Conservation (phyloP, 169 alveolate genomes). For the Eimeria praecox region DNA sequence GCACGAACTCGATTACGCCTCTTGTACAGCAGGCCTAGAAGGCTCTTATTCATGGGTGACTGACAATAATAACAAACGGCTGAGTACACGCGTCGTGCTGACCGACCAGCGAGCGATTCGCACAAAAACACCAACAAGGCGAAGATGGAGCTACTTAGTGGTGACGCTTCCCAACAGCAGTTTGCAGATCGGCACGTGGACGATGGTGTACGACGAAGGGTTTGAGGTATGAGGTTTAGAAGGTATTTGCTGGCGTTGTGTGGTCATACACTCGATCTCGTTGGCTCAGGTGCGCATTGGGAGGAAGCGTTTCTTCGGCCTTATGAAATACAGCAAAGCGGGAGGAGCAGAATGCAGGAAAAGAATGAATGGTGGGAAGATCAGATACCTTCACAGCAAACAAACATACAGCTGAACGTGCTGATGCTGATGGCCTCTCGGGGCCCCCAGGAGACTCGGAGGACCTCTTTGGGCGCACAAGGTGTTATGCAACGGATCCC, state of each 20-base stretch:
- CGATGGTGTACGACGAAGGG: constrained; percentile 92
- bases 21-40: neutral
- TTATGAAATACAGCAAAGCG: constrained; percentile 81
- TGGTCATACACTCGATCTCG: neutral
- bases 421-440: neutral
- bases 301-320: constrained; percentile 55
- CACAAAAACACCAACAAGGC: constrained; percentile 2
- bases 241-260: neutral
- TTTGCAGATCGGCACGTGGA: constrained; percentile 85
- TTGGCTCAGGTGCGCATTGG: constrained; percentile 48
- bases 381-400: no score
- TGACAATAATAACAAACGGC: neutral
- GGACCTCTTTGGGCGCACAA: constrained; percentile 82
- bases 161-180: constrained; percentile 68
- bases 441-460: constrained; percentile 84
- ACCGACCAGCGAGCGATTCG: constrained; percentile 20
- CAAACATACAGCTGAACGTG: no score
- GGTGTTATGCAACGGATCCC: constrained; percentile 85
- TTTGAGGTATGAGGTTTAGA: constrained; percentile 84
- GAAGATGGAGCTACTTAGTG: constrained; percentile 69
- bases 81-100: constrained; percentile 22
- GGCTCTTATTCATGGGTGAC: constrained; percentile 60
- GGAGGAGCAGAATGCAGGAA: constrained; percentile 79
- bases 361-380: constrained; percentile 51
- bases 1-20: neutral